Base-by-base conservation (phyloP, 139 green algal species). In the Klebsormidium nitens region DNA sequence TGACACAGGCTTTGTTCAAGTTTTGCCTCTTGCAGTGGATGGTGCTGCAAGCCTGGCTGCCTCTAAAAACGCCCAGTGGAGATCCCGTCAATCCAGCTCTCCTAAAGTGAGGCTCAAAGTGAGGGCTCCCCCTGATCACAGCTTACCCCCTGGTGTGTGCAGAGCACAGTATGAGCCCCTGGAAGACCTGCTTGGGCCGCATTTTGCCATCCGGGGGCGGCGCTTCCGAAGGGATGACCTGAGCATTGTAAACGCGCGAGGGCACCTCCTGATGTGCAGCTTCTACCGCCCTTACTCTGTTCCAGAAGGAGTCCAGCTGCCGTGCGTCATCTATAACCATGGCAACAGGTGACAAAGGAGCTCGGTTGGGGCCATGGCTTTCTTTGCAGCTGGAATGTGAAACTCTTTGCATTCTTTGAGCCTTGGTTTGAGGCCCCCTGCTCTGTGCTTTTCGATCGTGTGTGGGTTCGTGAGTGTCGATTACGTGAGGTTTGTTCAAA, bases 271-370 rank as follows among this genome's bases (percentile, higher is more conserved):
- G 31, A n/a, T 59, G n/a, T 78, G 71, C 71, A 78, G 64, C 71
- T 44, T 71, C 36, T 78, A 76, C 39, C 5, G 17, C 29, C 64
- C 65, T 19, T 29, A 44, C 23, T 17, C 29, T 56, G 39, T 36
- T 23, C 50, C 47, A 28, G 55, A 52, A 38, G 67, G 72, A 19
- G n/a, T 47, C 14, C 72, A n/a, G 17, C 47, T 76, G 8, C 72
- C 72, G 37, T 79, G 72, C 60, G 72, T 79, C 36, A 74, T 79
- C 31, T 79, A 79, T 34, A 77, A 66, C 66, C 72, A 79, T 69
- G 72, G 72, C 5, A 79, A 79, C 66, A 79, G 67, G 67, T 75
- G 17, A 40, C 17, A 5, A 26, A 11, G 11, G 14, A 58, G 19
- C 14, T 59, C 19, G 5, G 11, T 52, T 67, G 8, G 11, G 5